Conservation (phyloP, 1,139 yeast genomes). For the Candida pseudocylindracea region DNA sequence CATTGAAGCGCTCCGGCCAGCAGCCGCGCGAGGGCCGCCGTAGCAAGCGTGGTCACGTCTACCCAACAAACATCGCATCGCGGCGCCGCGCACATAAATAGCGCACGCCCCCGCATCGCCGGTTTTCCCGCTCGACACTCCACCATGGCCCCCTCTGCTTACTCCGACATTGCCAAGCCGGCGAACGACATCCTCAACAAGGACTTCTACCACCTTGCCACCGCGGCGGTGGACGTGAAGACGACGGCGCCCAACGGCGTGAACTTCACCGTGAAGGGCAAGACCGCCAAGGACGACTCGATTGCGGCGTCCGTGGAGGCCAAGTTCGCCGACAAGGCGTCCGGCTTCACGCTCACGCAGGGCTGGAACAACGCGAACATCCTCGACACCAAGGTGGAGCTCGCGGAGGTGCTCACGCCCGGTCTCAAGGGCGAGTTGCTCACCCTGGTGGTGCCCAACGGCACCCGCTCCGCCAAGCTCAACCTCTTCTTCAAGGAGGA, state of each 20-base stretch:
- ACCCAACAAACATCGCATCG: no score
- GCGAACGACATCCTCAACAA: slow-evolving; percentile 74
- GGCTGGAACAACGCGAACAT: slow-evolving; percentile 95
- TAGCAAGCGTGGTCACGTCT: no score
- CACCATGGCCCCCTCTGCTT: slow-evolving; percentile 43
- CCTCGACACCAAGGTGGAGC: slow-evolving; percentile 82
- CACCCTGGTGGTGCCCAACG: slow-evolving; percentile 74
- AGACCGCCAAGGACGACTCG: slow-evolving; percentile 63
- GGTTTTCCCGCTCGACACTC: background rate
- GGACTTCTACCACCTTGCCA: slow-evolving; percentile 85
- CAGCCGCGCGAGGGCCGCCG: no score
- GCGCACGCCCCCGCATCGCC: slow-evolving; percentile 1
- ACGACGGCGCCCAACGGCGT: slow-evolving; percentile 95
- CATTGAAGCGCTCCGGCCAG: no score
- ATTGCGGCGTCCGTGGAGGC: slow-evolving; percentile 83
- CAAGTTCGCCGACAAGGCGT: slow-evolving; percentile 79
- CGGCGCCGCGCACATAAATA: background rate
- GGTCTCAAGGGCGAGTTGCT: slow-evolving; percentile 88
- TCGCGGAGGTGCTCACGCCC: slow-evolving; percentile 80
- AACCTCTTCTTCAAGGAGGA: slow-evolving; percentile 88
- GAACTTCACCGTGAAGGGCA: slow-evolving; percentile 84
- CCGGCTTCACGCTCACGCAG: slow-evolving; percentile 87
- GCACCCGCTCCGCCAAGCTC: slow-evolving; percentile 76
- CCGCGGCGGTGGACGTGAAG: slow-evolving; percentile 76
- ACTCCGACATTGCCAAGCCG: slow-evolving; percentile 77